A percentile compares a stretch with the other conserved stretches of the same genome.
Evolutionary conservation across 129 eudicot species (phyloP).

Genomic region (Chrysanthemum lavandulifolium): DNA sequence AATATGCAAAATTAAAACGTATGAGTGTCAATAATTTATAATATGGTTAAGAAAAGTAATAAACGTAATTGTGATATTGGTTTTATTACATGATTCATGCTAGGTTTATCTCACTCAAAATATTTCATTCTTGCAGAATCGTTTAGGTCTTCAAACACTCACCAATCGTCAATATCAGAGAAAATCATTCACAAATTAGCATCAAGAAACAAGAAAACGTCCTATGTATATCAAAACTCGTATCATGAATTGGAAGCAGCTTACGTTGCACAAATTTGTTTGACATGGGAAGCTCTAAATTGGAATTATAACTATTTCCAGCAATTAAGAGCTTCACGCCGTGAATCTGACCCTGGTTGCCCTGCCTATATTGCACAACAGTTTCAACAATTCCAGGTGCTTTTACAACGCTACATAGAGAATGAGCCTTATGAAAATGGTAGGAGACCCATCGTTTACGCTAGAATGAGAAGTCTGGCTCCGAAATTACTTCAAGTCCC

Average conservation of each 20-base stretch:
- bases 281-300: slow-evolving; percentile 93
- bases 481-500: slow-evolving; percentile 97
- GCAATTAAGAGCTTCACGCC: slow-evolving; percentile 57
- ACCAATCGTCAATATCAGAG: slow-evolving; percentile 81
- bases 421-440: slow-evolving; percentile 91
- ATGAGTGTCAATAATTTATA: too few species aligned
- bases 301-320: slow-evolving; percentile 86
- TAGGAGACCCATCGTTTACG: slow-evolving; percentile 79
- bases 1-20: too few species aligned
- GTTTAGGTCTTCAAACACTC: slow-evolving; percentile 61
- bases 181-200: slow-evolving; percentile 62
- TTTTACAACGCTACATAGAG: slow-evolving; percentile 78
- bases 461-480: slow-evolving; percentile 77
- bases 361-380: slow-evolving; percentile 89
- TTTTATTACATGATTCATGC: background rate
- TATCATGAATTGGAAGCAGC: slow-evolving; percentile 83
- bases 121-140: slow-evolving; percentile 50
- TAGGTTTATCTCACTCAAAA: background rate
- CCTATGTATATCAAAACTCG: slow-evolving; percentile 50
- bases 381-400: slow-evolving; percentile 92
- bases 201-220: slow-evolving; percentile 41
- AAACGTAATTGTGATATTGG: background rate
- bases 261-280: slow-evolving; percentile 85
- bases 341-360: slow-evolving; percentile 69
- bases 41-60: too few species aligned